phyloP scores from a whole-genome alignment of 768 basidiomycete genomes.

The Epithele typhae region DNA sequence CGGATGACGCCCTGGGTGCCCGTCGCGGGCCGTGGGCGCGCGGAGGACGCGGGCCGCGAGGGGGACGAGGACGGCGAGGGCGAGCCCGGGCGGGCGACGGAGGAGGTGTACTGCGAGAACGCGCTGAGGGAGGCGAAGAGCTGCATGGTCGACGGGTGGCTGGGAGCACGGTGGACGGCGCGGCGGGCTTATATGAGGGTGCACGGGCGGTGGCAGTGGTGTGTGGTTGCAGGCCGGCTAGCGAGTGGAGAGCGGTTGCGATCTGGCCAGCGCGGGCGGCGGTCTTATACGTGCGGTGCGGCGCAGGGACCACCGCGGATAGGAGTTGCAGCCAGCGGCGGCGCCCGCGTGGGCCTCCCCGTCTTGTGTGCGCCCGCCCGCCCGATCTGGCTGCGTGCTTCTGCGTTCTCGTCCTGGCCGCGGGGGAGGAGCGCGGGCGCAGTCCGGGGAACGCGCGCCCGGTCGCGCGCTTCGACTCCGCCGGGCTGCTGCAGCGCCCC shows the following conservation, averaged over 20 bases:
- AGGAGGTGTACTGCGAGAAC: too few species aligned
- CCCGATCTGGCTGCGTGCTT: neutral
- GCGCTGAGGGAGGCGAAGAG: neutral
- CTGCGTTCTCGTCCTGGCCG: neutral
- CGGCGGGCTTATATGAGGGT: neutral
- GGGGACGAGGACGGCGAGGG: slow-evolving; percentile 1
- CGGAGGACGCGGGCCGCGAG: neutral
- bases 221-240: too few species aligned
- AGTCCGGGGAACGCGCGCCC: slow-evolving; percentile 13
- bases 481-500: too few species aligned
- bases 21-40: slow-evolving; percentile 3
- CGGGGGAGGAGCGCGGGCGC: slow-evolving; percentile 4
- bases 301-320: too few species aligned
- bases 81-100: slow-evolving; percentile 7
- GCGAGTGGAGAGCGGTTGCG: too few species aligned
- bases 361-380: too few species aligned
- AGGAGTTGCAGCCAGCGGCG: too few species aligned
- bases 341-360: too few species aligned
- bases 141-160: slow-evolving; percentile 5
- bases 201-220: neutral
- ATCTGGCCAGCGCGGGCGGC: too few species aligned
- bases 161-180: neutral
- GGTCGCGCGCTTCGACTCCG: too few species aligned
- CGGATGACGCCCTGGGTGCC: slow-evolving; percentile 14
- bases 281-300: too few species aligned